A percentile compares a stretch with the other conserved stretches of the same genome.
Conservation (phyloP, 1,284 basidiomycete species). For the Phellopilus nigrolimitatus region DNA sequence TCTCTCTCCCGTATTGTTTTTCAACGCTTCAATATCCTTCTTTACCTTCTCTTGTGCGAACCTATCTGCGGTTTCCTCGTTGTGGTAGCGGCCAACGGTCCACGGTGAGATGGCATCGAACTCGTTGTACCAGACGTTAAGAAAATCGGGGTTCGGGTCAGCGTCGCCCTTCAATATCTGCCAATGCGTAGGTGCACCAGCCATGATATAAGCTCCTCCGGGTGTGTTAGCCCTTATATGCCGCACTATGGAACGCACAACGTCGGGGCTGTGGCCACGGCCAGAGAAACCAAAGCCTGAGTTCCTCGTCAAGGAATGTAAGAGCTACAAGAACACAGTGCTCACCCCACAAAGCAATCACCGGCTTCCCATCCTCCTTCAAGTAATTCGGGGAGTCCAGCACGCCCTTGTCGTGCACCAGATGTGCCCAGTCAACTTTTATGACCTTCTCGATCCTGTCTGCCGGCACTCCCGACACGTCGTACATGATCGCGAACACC, state of each 20-base stretch:
- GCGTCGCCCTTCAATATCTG: conserved; percentile 61
- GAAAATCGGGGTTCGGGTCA: conserved; percentile 56
- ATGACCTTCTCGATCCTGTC: conserved; percentile 55
- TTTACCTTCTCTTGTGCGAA: conserved; percentile 58
- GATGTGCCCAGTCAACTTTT: conserved; percentile 64
- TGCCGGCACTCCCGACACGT: conserved; percentile 61
- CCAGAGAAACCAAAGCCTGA: conserved; percentile 64
- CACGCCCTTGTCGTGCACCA: conserved; percentile 52
- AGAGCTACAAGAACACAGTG: conserved; percentile 3
- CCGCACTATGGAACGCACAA: conserved; percentile 47
- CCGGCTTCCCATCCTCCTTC: conserved; percentile 57
- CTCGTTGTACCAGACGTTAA: conserved; percentile 60
- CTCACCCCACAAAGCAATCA: conserved; percentile 66
- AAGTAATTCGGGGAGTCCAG: conserved; percentile 69
- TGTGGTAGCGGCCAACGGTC: conserved; percentile 63
- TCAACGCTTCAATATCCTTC: conserved; percentile 55
- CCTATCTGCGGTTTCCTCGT: conserved; percentile 50
- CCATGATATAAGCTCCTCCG: conserved; percentile 68
- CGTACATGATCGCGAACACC: conserved; percentile 80
- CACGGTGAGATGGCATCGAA: conserved; percentile 76
- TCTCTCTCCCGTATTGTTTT: conserved; percentile 37
- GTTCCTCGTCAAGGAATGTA: neutral
- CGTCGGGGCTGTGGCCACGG: conserved; percentile 53
- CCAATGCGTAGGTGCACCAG: conserved; percentile 65
- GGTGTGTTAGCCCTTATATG: conserved; percentile 58